phyloP scores from a whole-genome alignment of 352 stramenopile species.

The Aphanomyces euteiches region DNA sequence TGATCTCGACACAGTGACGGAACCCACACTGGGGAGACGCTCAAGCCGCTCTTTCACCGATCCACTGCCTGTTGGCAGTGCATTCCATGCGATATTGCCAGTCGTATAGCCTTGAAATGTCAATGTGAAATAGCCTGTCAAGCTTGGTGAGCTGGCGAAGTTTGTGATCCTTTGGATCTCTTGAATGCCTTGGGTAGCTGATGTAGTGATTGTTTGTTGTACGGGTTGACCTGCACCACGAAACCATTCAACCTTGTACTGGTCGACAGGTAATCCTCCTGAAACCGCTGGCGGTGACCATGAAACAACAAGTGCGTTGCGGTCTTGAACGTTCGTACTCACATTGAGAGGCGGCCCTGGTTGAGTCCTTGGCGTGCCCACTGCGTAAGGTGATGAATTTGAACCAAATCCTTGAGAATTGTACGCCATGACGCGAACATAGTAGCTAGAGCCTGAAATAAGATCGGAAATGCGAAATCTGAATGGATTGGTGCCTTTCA shows the following conservation, averaged over 20 bases:
- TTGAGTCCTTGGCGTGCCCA: constrained; percentile 16
- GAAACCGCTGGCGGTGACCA: constrained; percentile 43
- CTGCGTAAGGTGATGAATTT: constrained; percentile 12
- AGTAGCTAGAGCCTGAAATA: constrained; percentile 54
- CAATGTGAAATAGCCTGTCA: constrained; percentile 66
- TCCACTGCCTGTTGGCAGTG: constrained; percentile 44
- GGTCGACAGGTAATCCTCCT: constrained; percentile 48
- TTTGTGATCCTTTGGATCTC: constrained; percentile 59
- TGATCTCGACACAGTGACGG: constrained; percentile 49
- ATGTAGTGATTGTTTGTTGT: constrained; percentile 75
- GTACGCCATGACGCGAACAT: constrained; percentile 79
- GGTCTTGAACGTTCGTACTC: constrained; percentile 7
- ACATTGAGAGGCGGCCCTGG: constrained; percentile 14
- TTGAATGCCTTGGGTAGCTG: constrained; percentile 53
- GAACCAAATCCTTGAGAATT: constrained; percentile 63
- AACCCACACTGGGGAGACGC: constrained; percentile 57
- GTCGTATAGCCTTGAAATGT: constrained; percentile 56
- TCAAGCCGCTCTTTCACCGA: constrained; percentile 73
- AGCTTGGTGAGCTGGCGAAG: constrained; percentile 54
- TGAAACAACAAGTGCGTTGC: constrained; percentile 45
- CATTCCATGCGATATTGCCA: constrained; percentile 67
- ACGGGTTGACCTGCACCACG: constrained; percentile 49
- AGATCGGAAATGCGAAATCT: constrained; percentile 56
- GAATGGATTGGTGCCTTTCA: constrained; percentile 91
- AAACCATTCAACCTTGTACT: constrained; percentile 79